Base-by-base conservation (phyloP, 2,329 filamentous ascomycete species). In the Fusarium tupiense region DNA sequence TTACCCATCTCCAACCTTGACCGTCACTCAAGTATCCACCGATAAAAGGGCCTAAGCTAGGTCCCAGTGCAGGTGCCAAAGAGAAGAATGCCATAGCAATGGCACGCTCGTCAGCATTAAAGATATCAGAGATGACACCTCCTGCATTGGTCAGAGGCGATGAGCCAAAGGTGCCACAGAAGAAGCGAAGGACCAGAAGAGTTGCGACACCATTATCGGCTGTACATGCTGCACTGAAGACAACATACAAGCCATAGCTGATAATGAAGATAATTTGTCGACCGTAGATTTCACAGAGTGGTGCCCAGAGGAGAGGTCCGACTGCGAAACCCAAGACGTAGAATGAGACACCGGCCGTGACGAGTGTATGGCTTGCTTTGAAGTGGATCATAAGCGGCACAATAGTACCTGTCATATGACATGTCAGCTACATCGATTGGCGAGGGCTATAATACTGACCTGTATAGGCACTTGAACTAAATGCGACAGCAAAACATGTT, bases 401-500 rank as follows among this genome's bases (percentile, higher is more conserved):
- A 22, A 91, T 77, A 3, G 74, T 77, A 31, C 76, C 76, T 76
- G 3, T 1, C 16, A 6, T 8, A 5, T 17, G 35, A 10, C 5
- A 1, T 13, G 50, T 74, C 8, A 74, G 69, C 8, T 31, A 14
- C 13, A 9, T 31, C 13, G 3, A 22, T 7, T 5, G 5, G 3
- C 1, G 20, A 12, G 9, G 10, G 8, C 8, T 9, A 13, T 16
- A 4, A 8, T 6, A 33, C 59, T 88, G 88, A 38, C 90, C 90
- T 13, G 88, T 89, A 79, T 90, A 93, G 33, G 91, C 92, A 8
- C 90, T 91, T 7, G 91, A 93, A 60, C 90, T 90, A 74, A 95
- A 92, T 4, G 93, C 86, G 31, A 94, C 91, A 38, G 87, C 91
- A 49, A 95, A 86, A 3, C 91, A 92, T 16, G 92, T 90, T 19